phyloP scores from a whole-genome alignment of 2,329 filamentous ascomycete genomes.

The Beauveria scarabaeidicola region DNA sequence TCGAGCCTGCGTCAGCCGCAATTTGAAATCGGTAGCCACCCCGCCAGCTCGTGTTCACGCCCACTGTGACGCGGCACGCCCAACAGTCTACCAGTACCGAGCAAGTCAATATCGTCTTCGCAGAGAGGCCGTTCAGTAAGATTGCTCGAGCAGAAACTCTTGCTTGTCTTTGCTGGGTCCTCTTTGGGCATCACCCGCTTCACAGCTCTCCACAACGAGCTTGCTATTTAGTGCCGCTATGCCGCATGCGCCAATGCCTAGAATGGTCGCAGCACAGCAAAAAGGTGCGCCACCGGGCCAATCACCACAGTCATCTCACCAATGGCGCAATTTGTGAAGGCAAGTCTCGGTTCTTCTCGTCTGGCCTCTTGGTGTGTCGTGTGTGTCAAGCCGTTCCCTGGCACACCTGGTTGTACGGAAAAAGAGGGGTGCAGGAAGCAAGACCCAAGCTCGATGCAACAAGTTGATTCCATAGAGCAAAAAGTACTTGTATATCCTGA shows the following conservation, averaged over 20 bases:
- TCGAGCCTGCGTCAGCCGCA: no score
- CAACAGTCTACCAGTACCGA: no score
- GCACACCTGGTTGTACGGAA: not conserved
- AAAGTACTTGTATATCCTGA: not conserved
- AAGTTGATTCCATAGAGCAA: not conserved
- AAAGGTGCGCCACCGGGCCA: not conserved
- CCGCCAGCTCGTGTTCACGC: no score
- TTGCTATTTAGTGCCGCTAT: not conserved
- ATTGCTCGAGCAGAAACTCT: not conserved
- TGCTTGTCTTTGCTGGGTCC: not conserved
- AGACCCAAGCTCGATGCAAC: not conserved
- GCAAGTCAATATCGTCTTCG: no score
- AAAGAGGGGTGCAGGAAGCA: not conserved
- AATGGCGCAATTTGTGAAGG: slow-evolving; percentile 7
- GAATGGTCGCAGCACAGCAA: not conserved
- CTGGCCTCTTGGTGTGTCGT: no score
- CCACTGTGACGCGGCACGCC: no score
- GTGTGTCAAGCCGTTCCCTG: not conserved
- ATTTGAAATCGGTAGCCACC: no score
- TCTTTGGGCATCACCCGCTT: not conserved
- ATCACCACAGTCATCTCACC: slow-evolving; percentile 3
- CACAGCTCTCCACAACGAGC: slow-evolving; percentile 2
- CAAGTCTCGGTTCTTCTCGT: not conserved
- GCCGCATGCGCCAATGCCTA: slow-evolving; percentile 5
- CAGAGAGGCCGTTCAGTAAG: not conserved